phyloP scores from a whole-genome alignment of 192 early-diverging fungal species.

The Coemansia sp. region DNA sequence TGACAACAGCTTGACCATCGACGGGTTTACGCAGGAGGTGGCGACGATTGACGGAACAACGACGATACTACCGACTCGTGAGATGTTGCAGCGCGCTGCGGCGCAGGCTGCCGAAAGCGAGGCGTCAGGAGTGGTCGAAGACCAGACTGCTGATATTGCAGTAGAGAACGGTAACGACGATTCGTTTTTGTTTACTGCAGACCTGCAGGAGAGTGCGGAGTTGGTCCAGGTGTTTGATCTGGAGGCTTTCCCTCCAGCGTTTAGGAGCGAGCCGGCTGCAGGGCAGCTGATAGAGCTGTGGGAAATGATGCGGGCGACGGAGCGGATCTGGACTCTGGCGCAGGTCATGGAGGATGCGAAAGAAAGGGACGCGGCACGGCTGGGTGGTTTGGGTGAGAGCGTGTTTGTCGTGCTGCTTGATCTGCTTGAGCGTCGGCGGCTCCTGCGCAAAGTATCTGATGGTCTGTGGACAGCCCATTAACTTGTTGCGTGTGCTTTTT shows the following conservation, averaged over 20 bases:
- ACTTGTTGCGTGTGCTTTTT: not conserved
- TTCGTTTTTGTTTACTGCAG: constrained; percentile 6
- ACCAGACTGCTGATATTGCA: constrained; percentile 1
- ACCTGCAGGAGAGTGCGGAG: constrained; percentile 2
- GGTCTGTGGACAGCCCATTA: constrained; percentile 38
- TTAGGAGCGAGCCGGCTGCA: constrained; percentile 23
- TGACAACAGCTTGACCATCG: constrained; percentile 26
- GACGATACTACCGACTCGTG: constrained; percentile 43
- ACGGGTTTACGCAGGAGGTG: constrained; percentile 8
- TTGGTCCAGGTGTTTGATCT: constrained; percentile 13
- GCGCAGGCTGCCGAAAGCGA: constrained; percentile 23
- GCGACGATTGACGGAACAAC: constrained; percentile 41
- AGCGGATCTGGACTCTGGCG: constrained; percentile 35
- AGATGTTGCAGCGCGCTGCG: constrained; percentile 48
- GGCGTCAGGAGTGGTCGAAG: not conserved
- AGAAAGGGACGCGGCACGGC: not conserved
- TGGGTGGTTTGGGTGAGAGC: constrained; percentile 12
- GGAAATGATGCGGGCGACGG: constrained; percentile 16
- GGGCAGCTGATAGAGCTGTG: constrained; percentile 28
- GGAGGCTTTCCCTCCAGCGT: constrained; percentile 34
- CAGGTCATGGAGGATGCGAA: constrained; percentile 14
- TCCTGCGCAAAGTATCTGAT: constrained; percentile 33
- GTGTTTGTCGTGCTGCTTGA: constrained; percentile 31
- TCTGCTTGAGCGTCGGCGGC: constrained; percentile 27
- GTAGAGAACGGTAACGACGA: constrained; percentile 6